Base-by-base conservation (phyloP, 1,284 basidiomycete genomes). In the Cutaneotrichosporon sp. region DNA sequence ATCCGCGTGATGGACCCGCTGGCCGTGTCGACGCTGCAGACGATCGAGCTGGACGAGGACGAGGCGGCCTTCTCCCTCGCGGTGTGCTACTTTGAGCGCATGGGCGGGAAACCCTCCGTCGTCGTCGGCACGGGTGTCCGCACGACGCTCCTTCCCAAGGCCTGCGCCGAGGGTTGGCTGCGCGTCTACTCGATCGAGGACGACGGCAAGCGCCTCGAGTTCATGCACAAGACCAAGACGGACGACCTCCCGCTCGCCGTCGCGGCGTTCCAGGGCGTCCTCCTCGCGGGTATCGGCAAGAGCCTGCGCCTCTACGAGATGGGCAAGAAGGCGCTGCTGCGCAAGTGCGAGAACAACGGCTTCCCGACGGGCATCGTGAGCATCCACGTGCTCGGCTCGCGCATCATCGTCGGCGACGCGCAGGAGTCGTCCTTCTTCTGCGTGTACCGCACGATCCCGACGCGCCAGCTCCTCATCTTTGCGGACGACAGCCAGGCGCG, bases 271-370 rank as follows among this genome's bases (percentile, higher is more conserved):
- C 94, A 98, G 79, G 97, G 97, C 11, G 85, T 90, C 63, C 82
- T 99, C 14, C 85, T 90, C 20, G 95, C 90, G 25, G 95, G 95
- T 59, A 87, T 98, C 31, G 97, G 97, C 42, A 95, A 95, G 76
- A 86, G 92, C 2, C 80, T 99, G 63, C 83, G 95, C 55, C 84
- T 99, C 62, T 99, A 97, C 76, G 97, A 99, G 72, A 88, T 98
- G 63, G 97, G 97, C 47, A 98, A 97, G 84, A 98, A 97, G 82
- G 97, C 97, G 72, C 84, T 99, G 64, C 82, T 99, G 33, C 87
- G 97, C 52, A 99, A 99, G 79, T 91, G 90, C 60, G 97, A 99
- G 81, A 97, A 97, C 80, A 97, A 94, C 90, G 84, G 84, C 25
- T 95, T 98, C 79, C 86, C 88, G 0, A 89, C 91, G 2, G 87